phyloP scores from a whole-genome alignment of 768 basidiomycete genomes.

The Hypholoma sublateritium region DNA sequence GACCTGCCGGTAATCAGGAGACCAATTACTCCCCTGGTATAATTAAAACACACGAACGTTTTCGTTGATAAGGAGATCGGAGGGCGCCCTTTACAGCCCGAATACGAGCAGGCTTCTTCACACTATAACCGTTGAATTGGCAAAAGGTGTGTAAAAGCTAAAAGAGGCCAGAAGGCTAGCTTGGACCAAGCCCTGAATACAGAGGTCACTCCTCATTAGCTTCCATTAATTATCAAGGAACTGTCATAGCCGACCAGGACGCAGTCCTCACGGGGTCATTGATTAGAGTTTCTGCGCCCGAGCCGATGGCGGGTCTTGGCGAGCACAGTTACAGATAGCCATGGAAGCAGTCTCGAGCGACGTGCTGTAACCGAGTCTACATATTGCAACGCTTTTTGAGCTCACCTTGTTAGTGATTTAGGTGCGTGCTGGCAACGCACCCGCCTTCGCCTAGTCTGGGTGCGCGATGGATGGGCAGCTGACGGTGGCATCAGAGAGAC shows the following conservation, averaged over 20 bases:
- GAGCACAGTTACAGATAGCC: not conserved
- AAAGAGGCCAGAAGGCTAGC: no score
- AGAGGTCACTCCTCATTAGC: no score
- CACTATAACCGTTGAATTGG: not conserved
- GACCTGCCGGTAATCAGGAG: not conserved
- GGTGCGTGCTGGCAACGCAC: no score
- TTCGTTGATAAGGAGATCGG: not conserved
- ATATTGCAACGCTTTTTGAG: not conserved
- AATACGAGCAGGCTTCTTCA: not conserved
- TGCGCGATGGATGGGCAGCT: no score
- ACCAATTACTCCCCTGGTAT: not conserved
- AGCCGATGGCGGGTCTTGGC: not conserved
- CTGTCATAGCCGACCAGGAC: no score
- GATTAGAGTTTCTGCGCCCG: no score
- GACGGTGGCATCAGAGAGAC: no score
- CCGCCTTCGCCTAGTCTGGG: no score
- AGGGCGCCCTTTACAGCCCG: not conserved
- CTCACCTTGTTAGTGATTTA: no score
- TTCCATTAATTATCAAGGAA: no score
- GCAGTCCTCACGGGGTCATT: no score
- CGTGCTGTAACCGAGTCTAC: not conserved
- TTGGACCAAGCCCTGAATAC: no score
- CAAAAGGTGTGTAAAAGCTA: not conserved
- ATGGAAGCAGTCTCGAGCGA: conserved; percentile 1
- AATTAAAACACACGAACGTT: not conserved